These are phyloP conservation scores for Oehlia diaphana DNA, from an alignment of 192 early-diverging fungal species.

Conservation along the genomic window DNA sequence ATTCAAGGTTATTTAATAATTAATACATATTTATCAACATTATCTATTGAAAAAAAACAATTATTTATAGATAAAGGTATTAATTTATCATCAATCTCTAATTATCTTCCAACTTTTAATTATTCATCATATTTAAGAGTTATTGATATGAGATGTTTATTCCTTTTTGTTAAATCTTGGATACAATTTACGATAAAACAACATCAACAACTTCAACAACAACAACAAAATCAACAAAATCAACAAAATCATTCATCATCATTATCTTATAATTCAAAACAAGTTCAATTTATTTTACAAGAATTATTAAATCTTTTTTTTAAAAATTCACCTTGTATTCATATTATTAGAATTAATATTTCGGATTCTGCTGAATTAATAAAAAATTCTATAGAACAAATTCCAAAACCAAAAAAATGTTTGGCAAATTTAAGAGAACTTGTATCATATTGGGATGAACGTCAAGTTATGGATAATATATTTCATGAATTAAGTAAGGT, in stretches of 20 bases:
- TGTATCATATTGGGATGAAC: neutral
- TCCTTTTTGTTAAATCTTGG: neutral
- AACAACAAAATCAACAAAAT: neutral
- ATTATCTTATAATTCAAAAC: neutral
- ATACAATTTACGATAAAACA: neutral
- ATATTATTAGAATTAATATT: neutral
- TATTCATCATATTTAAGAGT: neutral
- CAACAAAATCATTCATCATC: too few species aligned
- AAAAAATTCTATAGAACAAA: neutral
- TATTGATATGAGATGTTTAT: neutral
- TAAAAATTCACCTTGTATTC: neutral
- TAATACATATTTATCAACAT: neutral
- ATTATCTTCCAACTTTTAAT: neutral
- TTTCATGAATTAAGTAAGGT: neutral
- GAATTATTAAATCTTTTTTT: neutral
- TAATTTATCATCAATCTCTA: neutral
- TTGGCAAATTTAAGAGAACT: neutral
- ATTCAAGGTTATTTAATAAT: neutral
- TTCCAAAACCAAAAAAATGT: neutral
- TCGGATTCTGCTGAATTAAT: neutral
- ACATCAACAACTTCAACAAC: neutral
- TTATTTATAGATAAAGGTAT: neutral
- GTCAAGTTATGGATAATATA: neutral
- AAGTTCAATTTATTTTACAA: neutral
- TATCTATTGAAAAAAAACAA: neutral